Evolutionary conservation across 1,284 basidiomycete genomes (phyloP).

Genomic region (Ganoderma resinaceum): DNA sequence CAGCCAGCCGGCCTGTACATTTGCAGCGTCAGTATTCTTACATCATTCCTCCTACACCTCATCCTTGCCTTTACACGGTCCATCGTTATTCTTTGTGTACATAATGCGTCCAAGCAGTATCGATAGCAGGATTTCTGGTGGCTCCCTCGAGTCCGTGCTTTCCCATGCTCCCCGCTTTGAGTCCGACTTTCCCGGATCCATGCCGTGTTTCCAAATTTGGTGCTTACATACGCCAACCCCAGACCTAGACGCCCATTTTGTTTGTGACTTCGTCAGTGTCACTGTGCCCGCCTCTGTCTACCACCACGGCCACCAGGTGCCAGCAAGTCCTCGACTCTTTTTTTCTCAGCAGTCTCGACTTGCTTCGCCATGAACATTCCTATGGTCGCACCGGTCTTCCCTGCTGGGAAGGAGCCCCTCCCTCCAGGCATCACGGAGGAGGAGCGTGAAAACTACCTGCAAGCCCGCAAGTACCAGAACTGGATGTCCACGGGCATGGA

Average conservation of each 20-base stretch:
- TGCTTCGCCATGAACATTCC: conserved; percentile 29
- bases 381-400: conserved; percentile 54
- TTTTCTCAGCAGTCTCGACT: conserved; percentile 2
- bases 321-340: neutral
- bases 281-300: neutral
- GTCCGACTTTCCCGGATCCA: neutral
- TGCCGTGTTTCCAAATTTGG: neutral
- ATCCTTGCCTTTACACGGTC: too few species aligned
- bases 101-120: too few species aligned
- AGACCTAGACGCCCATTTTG: neutral
- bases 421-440: conserved; percentile 86
- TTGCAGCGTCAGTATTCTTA: too few species aligned
- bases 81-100: too few species aligned
- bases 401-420: conserved; percentile 77
- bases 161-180: too few species aligned
- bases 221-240: neutral
- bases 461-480: conserved; percentile 80
- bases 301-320: neutral
- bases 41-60: too few species aligned
- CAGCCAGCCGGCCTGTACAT: too few species aligned
- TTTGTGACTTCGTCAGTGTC: neutral
- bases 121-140: too few species aligned
- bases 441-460: conserved; percentile 71
- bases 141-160: too few species aligned
- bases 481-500: conserved; percentile 79